Evolutionary conservation across 176 grass and related monocot genomes (phyloP), one percentile per base, ranked within the genome.

Genomic region (Carex littledalei): DNA sequence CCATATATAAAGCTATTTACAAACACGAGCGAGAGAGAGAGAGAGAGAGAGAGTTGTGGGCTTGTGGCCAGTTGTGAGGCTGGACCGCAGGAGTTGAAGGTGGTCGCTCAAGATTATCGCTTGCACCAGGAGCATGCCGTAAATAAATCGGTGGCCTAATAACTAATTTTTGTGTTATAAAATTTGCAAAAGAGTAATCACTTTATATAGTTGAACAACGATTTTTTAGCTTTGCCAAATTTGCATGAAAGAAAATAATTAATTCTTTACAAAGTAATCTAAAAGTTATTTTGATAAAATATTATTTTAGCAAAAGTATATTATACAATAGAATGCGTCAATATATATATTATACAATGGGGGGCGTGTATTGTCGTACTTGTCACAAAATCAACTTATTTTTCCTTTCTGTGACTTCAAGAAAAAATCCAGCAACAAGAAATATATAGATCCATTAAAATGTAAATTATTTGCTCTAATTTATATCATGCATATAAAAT

Each of bases 1-100:
- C 10, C 17, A 83, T 67, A 83, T 63, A 67, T 83, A 83, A 83
- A 49, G 58, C 71, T 24, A 52, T 26, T n/a, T 22, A 16, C 65
- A 65, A 67, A 67, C 58, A 31, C 18, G 32, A 82, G 16, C 2
- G 8, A 63, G 37, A 66, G 58, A 11, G 80, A 26, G 54, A 43
- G 34, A 64, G 34, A 63, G 32, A 32, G 3, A 58, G 32, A 62
- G 79, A 29, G 29, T 29, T 29, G 29, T 29, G 29, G 1, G 29
- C 29, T 13, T 82, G 79, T 82, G 41, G 70, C 70, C 70, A 74
- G 43, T 52, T 75, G 71, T 21, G 71, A 12, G 4, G 41, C n/a
- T 29, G 71, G 71, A 75, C 71, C 43, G 20, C 71, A 52, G 71
- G 66, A 39, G 32, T 39, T 39, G 71, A 75, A 75, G 43, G 71